Percentiles rank a stretch among this genome's conserved stretches.
These are phyloP conservation scores for Petunia secreta DNA, from an alignment of 257 asterid species.

Conservation along the genomic window DNA sequence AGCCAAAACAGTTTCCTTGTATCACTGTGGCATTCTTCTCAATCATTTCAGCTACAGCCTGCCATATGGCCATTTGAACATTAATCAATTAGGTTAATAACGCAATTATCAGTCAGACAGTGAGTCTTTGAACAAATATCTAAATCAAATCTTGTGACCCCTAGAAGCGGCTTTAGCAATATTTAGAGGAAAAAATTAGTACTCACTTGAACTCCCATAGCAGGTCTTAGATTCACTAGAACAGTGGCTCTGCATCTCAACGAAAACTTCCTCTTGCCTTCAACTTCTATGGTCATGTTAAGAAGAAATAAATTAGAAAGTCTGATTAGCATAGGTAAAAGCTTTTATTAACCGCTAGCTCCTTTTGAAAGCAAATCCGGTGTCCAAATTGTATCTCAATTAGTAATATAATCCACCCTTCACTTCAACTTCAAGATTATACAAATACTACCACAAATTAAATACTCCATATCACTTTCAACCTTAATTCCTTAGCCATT, in stretches of 20 bases:
- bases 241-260: slow-evolving; percentile 10
- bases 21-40: not conserved
- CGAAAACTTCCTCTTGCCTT: slow-evolving; percentile 12
- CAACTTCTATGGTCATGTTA: not conserved
- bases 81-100: not conserved
- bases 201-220: not conserved
- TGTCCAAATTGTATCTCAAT: not conserved
- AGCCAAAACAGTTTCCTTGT: slow-evolving; percentile 5
- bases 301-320: not conserved
- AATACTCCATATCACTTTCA: not conserved
- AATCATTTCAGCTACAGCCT: not conserved
- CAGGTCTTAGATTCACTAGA: slow-evolving; percentile 6
- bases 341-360: not conserved
- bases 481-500: not conserved
- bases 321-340: not conserved
- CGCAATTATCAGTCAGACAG: not conserved
- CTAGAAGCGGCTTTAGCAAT: not conserved
- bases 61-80: not conserved
- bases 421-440: too few species aligned
- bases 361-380: too few species aligned
- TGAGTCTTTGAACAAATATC: not conserved
- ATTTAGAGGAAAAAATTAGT: not conserved
- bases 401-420: too few species aligned
- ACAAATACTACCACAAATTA: not conserved
- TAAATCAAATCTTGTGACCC: not conserved